Base-by-base conservation (phyloP, 495 filamentous ascomycete genomes). In the Barbatosphaeria neglecta region DNA sequence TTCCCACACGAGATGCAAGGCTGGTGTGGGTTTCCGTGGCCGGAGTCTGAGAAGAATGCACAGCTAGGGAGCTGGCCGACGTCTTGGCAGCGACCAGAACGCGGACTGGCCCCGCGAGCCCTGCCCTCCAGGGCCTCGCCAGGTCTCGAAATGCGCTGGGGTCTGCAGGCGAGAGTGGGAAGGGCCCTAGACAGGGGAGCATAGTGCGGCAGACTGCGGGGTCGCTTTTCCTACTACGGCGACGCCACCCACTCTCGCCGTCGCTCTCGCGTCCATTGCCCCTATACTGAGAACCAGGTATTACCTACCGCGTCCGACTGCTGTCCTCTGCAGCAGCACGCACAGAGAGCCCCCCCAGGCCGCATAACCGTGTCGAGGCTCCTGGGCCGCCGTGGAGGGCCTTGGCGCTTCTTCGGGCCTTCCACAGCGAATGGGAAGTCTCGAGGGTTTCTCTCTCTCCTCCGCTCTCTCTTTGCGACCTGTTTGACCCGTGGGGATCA, bases 81-180 rank as follows among this genome's bases (percentile, higher is more conserved):
- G 18, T 13, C 38, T 19, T 22, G 15, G 38, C 22, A 19, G 31
- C 33, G 47, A 46, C 33, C 41, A 37, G 27, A 31, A 31, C 27
- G 15, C 9, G 15, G 27, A 31, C 27, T 31, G 27, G 27, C 27
- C 27, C 27, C 27, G 27, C 27, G 27, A 31, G 27, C 27, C 27
- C 27, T 52, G 37, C 47, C n/a, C n/a, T n/a, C n/a, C n/a, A n/a
- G n/a, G n/a, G n/a, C n/a, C 42, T 38, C 40, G 35, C 40, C 37
- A 40, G 54, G 63, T 63, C 62, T 67, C 63, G 61, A 51, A 47
- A 45, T 56, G 41, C 57, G 47, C 62, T 53, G 49, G 61, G 62
- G 56, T 60, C 27, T 53, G 57, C 55, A 63, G 56, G 61, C 59
- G 63, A 61, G 55, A 35, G 38, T 41, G 46, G 51, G 47, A 11